A percentile compares a stretch with the other conserved stretches of the same genome.
phyloP scores from a whole-genome alignment of 129 eudicot genomes.

The Pulicaria dysenterica region DNA sequence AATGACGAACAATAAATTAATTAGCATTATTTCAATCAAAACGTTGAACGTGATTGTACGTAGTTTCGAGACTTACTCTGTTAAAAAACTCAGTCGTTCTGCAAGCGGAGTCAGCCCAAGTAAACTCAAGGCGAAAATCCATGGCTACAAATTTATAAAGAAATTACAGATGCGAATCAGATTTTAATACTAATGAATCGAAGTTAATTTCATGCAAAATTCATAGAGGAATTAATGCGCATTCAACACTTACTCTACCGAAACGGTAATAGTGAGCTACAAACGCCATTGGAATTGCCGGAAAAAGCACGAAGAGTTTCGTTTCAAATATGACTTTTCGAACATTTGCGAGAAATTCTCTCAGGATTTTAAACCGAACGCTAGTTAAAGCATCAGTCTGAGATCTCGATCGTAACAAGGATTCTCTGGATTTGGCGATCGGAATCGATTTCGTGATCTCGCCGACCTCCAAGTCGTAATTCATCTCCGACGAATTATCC shows the following conservation, averaged over 20 bases:
- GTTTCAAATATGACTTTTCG: conserved; percentile 73
- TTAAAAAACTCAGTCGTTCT: conserved; percentile 81
- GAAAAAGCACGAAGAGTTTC: conserved; percentile 64
- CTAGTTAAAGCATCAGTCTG: conserved; percentile 38
- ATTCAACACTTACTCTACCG: conserved; percentile 52
- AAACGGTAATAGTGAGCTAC: conserved; percentile 48
- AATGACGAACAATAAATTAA: background rate
- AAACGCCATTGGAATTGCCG: conserved; percentile 74
- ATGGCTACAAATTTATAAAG: conserved; percentile 48
- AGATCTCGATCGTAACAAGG: conserved; percentile 58
- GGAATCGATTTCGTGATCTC: background rate
- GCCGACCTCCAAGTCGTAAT: conserved; percentile 41
- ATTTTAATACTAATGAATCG: background rate
- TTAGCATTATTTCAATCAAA: background rate
- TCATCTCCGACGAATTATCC: conserved; percentile 30
- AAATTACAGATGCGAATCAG: conserved; percentile 2
- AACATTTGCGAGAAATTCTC: conserved; percentile 48
- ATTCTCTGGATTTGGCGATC: conserved; percentile 43
- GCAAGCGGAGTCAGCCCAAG: conserved; percentile 86
- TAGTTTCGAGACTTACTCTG: conserved; percentile 62
- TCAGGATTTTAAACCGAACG: conserved; percentile 40
- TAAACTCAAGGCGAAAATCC: conserved; percentile 87
- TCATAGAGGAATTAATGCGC: background rate
- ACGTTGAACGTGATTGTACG: background rate
- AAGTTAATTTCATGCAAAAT: background rate